A percentile compares a stretch with the other conserved stretches of the same genome.
phyloP scores from a whole-genome alignment of 1,139 yeast genomes.

The Meyerozyma elateridarum region DNA sequence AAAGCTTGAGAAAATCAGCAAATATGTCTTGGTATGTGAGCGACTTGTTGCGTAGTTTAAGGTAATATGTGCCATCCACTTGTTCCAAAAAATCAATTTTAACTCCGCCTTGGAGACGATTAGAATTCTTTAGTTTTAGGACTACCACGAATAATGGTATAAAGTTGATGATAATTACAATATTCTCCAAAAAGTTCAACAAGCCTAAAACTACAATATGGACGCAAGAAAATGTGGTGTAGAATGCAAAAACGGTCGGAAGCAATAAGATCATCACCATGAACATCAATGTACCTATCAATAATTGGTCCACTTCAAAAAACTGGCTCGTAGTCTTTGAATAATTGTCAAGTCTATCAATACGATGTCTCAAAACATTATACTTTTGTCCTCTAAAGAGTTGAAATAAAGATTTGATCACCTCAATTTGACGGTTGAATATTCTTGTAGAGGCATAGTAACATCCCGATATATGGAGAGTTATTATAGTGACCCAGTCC shows the following conservation, averaged over 20 bases:
- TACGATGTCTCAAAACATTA: constrained; percentile 76
- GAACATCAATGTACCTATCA: constrained; percentile 84
- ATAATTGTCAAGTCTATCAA: constrained; percentile 52
- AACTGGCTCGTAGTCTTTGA: constrained; percentile 43
- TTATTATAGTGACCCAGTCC: constrained; percentile 59
- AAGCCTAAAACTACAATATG: constrained; percentile 48
- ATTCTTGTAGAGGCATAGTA: constrained; percentile 76
- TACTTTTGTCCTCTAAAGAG: constrained; percentile 87
- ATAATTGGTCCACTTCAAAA: constrained; percentile 80
- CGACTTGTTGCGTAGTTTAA: constrained; percentile 35
- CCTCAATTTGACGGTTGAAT: constrained; percentile 68
- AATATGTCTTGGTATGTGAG: constrained; percentile 36
- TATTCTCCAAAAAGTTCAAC: constrained; percentile 54
- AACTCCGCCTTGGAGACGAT: constrained; percentile 88
- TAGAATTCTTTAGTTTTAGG: constrained; percentile 74
- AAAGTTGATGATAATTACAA: constrained; percentile 67
- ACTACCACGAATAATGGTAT: constrained; percentile 82
- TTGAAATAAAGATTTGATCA: constrained; percentile 71
- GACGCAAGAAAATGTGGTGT: constrained; percentile 63
- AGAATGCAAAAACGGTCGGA: constrained; percentile 87
- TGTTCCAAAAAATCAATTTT: constrained; percentile 30
- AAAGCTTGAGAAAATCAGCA: constrained; percentile 28
- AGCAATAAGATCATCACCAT: constrained; percentile 71
- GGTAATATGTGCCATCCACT: constrained; percentile 19
- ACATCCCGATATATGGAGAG: constrained; percentile 72